Conservation (phyloP, 2,329 filamentous ascomycete genomes). For the Zarea fungicola region DNA sequence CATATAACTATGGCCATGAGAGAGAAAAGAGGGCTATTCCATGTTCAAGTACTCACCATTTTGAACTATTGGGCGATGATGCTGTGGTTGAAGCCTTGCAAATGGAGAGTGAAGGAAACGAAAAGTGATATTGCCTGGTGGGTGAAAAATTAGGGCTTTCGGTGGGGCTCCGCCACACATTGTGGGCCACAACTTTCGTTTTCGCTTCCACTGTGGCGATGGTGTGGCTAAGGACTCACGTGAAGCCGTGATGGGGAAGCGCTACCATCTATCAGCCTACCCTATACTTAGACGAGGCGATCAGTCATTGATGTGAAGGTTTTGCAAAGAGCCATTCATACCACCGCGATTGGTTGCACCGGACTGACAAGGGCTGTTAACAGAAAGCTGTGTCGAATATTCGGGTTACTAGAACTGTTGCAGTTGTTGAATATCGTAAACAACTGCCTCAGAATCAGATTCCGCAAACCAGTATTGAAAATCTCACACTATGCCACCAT, state of each 20-base stretch:
- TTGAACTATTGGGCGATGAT: slow-evolving; percentile 33
- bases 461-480: too few species aligned
- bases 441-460: too few species aligned
- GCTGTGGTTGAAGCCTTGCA: slow-evolving; percentile 25
- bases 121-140: slow-evolving; percentile 29
- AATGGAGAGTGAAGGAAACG: slow-evolving; percentile 23
- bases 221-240: slow-evolving; percentile 9
- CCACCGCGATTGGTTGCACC: too few species aligned
- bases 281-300: slow-evolving; percentile 5
- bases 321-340: too few species aligned
- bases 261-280: slow-evolving; percentile 1
- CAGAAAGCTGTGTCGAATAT: too few species aligned
- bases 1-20: slow-evolving; percentile 35
- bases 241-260: slow-evolving; percentile 3
- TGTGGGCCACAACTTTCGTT: slow-evolving; percentile 18
- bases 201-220: slow-evolving; percentile 14
- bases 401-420: too few species aligned
- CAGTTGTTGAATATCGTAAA: too few species aligned
- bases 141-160: slow-evolving; percentile 35
- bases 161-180: neutral
- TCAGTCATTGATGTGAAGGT: neutral
- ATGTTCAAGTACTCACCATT: slow-evolving; percentile 34
- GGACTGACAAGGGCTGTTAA: too few species aligned
- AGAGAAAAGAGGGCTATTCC: slow-evolving; percentile 27
- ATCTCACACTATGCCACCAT: slow-evolving; percentile 61